phyloP scores from a whole-genome alignment of 768 basidiomycete genomes.

The Pilatotrama ljubarskyi region DNA sequence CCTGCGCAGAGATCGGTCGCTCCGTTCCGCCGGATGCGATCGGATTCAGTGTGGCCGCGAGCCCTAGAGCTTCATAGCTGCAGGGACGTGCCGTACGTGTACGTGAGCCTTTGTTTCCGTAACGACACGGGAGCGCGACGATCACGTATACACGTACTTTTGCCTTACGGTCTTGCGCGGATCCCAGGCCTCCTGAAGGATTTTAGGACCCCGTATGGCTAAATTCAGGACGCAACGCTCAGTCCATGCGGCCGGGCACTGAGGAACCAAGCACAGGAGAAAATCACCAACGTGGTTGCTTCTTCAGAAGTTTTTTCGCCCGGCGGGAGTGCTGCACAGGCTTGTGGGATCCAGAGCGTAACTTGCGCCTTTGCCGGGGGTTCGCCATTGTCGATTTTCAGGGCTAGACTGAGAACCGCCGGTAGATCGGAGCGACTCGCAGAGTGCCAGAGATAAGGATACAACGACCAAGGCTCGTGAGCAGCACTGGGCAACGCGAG shows the following conservation, averaged over 20 bases:
- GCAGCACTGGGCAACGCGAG: neutral
- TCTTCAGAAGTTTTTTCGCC: slow-evolving; percentile 75
- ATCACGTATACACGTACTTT: slow-evolving; percentile 61
- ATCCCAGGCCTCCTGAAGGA: slow-evolving; percentile 86
- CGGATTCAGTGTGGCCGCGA: slow-evolving; percentile 68
- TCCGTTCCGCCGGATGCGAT: slow-evolving; percentile 70
- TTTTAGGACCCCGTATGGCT: slow-evolving; percentile 82
- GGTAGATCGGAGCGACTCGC: slow-evolving; percentile 7
- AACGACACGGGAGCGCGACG: slow-evolving; percentile 9
- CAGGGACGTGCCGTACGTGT: slow-evolving; percentile 10
- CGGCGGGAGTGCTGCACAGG: slow-evolving; percentile 72
- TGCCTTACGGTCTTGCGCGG: slow-evolving; percentile 83
- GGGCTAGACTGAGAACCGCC: slow-evolving; percentile 8
- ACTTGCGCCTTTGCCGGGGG: slow-evolving; percentile 89
- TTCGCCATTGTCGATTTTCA: slow-evolving; percentile 68
- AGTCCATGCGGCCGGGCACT: slow-evolving; percentile 16
- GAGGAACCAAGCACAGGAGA: slow-evolving; percentile 10
- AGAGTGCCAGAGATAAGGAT: neutral
- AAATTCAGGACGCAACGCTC: slow-evolving; percentile 23
- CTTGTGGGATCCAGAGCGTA: slow-evolving; percentile 73
- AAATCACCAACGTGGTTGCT: slow-evolving; percentile 64
- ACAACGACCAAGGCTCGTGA: neutral
- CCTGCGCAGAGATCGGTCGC: slow-evolving; percentile 26
- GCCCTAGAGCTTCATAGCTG: slow-evolving; percentile 80
- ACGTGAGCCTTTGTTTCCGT: slow-evolving; percentile 13